phyloP scores from a whole-genome alignment of 345 rosid species.

The Moricandia moricandioides region DNA sequence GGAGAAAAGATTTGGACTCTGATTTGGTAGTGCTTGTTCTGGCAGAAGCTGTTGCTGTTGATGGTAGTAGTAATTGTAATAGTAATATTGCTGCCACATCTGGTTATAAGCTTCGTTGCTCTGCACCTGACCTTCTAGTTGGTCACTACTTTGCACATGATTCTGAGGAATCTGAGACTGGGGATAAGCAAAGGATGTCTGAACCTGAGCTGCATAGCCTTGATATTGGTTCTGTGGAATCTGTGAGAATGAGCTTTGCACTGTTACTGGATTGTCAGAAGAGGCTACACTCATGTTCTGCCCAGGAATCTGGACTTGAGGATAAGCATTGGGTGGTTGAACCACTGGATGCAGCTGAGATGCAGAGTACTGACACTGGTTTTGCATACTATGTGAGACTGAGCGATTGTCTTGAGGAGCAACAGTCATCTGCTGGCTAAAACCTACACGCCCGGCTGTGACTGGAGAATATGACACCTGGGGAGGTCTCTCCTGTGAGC shows the following conservation, averaged over 20 bases:
- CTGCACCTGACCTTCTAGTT: conserved; percentile 44
- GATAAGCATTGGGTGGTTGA: conserved; percentile 40
- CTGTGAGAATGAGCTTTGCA: conserved; percentile 44
- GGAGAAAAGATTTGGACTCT: conserved; percentile 30
- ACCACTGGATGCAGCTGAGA: conserved; percentile 14
- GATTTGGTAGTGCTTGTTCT: conserved; percentile 44
- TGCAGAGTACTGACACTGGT: conserved; percentile 38
- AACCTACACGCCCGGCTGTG: conserved; percentile 28
- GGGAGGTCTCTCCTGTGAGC: conserved; percentile 46
- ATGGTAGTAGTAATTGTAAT: conserved; percentile 55
- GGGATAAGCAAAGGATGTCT: conserved; percentile 39
- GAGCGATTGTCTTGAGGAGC: conserved; percentile 31
- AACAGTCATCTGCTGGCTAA: conserved; percentile 39
- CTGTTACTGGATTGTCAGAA: conserved; percentile 27
- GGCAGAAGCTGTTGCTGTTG: conserved; percentile 44
- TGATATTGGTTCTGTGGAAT: conserved; percentile 48
- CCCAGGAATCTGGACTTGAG: conserved; percentile 38
- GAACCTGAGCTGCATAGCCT: conserved; percentile 37
- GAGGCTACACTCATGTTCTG: conserved; percentile 35
- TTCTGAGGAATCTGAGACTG: conserved; percentile 41
- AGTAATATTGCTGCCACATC: conserved; percentile 79
- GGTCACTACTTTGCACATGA: conserved; percentile 48
- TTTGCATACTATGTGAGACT: conserved; percentile 43
- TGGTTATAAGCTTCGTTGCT: conserved; percentile 59
- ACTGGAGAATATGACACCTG: conserved; percentile 34